Base-by-base conservation (phyloP, 345 rosid species). In the Theobroma cacao region DNA sequence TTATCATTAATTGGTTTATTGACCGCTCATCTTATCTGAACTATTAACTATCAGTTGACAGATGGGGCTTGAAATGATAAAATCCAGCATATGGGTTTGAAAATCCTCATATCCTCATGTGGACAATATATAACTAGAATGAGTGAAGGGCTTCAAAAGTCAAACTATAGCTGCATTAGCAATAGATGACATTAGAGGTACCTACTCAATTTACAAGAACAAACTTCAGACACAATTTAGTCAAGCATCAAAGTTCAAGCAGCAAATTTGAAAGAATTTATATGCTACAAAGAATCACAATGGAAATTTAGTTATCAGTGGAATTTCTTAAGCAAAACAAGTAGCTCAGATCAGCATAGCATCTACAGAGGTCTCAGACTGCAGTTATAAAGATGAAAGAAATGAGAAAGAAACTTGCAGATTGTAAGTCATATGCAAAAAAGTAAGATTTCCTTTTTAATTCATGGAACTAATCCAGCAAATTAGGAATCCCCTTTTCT, bases 21-120 rank as follows among this genome's bases (percentile, higher is more conserved):
- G 40, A 70, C 1, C 58, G 17, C 26, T 48, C 60, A 30, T 70
- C 74, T 47, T 48, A 70, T 70, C n/a, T 48, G 75, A 48, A 50
- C 74, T 30, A 50, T 47, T 50, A 33, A 33, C 75, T n/a, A 71
- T 71, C 60, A 33, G 43, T 33, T 69, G 24, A 69, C 56, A 15
- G 50, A 31, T 24, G 17, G 5, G 55, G 5, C 7, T 30, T 4
- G 52, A 7, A 24, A 68, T 48, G 43, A 71, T 48, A 50, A 48
- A 10, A 24, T 60, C 43, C 43, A 2, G 40, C 43, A 50, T 12
- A 69, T 28, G 20, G 20, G 72, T 24, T 24, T 41, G 38, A 14
- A 69, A 69, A 41, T 22, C 74, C 22, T 69, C 24, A 47, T 69
- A 28, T 69, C 11, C 36, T 69, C 40, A 8, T 17, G 0, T 50